Evolutionary conservation across 2,329 filamentous ascomycete species (phyloP).

Genomic region (Arthrobotrys musiformis): DNA sequence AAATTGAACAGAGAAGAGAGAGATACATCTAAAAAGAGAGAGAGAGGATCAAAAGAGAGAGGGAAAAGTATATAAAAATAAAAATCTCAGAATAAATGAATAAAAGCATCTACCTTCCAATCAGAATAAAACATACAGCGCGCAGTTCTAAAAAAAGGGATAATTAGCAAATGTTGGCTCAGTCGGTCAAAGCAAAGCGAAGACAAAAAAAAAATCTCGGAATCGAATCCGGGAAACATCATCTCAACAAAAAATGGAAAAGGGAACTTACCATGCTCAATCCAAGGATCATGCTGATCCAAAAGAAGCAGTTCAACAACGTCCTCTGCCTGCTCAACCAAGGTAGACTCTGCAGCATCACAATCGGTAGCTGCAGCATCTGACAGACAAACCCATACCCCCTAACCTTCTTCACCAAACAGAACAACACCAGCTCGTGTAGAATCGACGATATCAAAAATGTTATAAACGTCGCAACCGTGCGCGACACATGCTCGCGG

Average conservation of each 20-base stretch:
- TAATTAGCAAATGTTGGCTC: not conserved
- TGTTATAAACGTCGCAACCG: slow-evolving; percentile 84
- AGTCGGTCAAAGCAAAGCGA: not conserved
- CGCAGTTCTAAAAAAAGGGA: slow-evolving; percentile 16
- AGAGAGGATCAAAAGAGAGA: not conserved
- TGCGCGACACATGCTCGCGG: slow-evolving; percentile 77
- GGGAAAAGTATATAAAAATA: not conserved
- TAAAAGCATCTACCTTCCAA: not conserved
- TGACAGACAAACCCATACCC: slow-evolving; percentile 94
- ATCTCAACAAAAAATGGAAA: not conserved
- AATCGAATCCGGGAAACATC: not conserved
- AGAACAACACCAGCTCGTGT: slow-evolving; percentile 96
- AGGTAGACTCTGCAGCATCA: slow-evolving; percentile 84
- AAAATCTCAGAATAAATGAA: not conserved
- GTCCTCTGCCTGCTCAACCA: slow-evolving; percentile 79
- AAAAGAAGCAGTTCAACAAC: slow-evolving; percentile 89
- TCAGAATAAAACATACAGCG: slow-evolving; percentile 47
- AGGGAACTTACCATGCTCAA: slow-evolving; percentile 75
- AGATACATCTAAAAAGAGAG: not conserved
- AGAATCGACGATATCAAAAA: slow-evolving; percentile 89
- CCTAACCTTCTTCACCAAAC: slow-evolving; percentile 94
- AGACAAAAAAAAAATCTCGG: not conserved
- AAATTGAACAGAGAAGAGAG: not conserved
- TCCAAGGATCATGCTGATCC: slow-evolving; percentile 90
- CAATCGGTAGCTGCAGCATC: slow-evolving; percentile 96